These are phyloP conservation scores for Paulownia fortunei DNA, from an alignment of 257 asterid species.

Conservation along the genomic window DNA sequence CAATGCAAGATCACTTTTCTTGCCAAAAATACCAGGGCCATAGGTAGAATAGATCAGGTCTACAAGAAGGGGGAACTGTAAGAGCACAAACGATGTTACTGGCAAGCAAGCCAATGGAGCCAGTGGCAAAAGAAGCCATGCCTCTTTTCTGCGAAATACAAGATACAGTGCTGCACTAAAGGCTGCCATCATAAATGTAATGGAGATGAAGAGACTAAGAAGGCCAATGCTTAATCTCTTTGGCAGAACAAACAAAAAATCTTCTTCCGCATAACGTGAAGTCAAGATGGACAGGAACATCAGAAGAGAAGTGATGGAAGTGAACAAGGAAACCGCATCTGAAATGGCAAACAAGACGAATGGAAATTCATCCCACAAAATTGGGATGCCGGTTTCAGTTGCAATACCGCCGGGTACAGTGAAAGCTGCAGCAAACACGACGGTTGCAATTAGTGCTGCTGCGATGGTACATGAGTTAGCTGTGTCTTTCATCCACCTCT, in stretches of 20 bases:
- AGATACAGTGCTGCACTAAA: constrained; percentile 13
- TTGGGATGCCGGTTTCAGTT: background rate
- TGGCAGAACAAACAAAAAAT: constrained; percentile 19
- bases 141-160: background rate
- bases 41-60: background rate
- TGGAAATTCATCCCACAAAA: background rate
- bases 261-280: constrained; percentile 28
- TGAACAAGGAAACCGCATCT: constrained; percentile 32
- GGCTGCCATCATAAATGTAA: background rate
- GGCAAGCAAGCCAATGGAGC: background rate
- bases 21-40: constrained; percentile 21
- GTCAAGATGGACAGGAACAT: constrained; percentile 34
- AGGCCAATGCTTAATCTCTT: constrained; percentile 24
- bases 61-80: constrained; percentile 25
- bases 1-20: background rate
- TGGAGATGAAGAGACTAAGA: constrained; percentile 18
- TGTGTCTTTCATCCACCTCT: constrained; percentile 41
- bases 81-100: background rate
- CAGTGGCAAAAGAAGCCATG: background rate
- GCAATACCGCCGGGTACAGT: constrained; percentile 32
- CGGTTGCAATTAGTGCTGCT: constrained; percentile 38
- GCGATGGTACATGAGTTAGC: constrained; percentile 30
- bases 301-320: constrained; percentile 29
- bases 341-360: constrained; percentile 24
- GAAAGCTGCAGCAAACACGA: constrained; percentile 35